phyloP scores from a whole-genome alignment of 2,329 filamentous ascomycete species.

The Sclerotinia minor region DNA sequence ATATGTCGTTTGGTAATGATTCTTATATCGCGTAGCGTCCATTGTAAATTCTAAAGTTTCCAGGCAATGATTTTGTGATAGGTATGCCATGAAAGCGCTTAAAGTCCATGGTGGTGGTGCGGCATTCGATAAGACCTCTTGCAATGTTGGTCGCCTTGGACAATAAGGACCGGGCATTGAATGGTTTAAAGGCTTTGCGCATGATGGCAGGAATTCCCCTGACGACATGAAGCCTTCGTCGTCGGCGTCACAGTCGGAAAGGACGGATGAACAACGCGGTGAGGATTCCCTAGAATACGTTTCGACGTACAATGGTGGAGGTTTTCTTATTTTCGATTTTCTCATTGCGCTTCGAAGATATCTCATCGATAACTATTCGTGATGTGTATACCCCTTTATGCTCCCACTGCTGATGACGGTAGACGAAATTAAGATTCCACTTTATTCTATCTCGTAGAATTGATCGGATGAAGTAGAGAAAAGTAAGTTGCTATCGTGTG shows the following conservation, averaged over 20 bases:
- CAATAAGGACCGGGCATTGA: conserved; percentile 51
- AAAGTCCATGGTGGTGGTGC: conserved; percentile 88
- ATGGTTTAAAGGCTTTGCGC: conserved; percentile 50
- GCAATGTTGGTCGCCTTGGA: conserved; percentile 68
- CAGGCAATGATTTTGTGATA: conserved; percentile 95
- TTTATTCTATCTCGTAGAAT: conserved; percentile 18
- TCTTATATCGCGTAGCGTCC: conserved; percentile 82
- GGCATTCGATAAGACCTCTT: conserved; percentile 83
- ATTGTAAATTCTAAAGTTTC: conserved; percentile 97
- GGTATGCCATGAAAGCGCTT: conserved; percentile 90
- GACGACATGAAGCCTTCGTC: conserved; percentile 52
- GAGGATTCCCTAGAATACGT: conserved; percentile 38
- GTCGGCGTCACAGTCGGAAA: conserved; percentile 48
- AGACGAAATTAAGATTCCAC: conserved; percentile 12
- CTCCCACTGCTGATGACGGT: conserved; percentile 3
- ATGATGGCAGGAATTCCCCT: conserved; percentile 45
- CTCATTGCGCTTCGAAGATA: conserved; percentile 42
- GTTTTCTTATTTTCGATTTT: conserved; percentile 41
- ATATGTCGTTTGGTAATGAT: conserved; percentile 46
- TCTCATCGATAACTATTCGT: conserved; percentile 59
- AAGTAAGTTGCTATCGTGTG: conserved; percentile 32
- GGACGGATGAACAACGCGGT: conserved; percentile 40
- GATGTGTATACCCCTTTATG: conserved; percentile 23
- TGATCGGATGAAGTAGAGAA: conserved; percentile 27
- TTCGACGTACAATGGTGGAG: conserved; percentile 38